phyloP scores from a whole-genome alignment of 306 rosid genomes.

The Urtica urens region DNA sequence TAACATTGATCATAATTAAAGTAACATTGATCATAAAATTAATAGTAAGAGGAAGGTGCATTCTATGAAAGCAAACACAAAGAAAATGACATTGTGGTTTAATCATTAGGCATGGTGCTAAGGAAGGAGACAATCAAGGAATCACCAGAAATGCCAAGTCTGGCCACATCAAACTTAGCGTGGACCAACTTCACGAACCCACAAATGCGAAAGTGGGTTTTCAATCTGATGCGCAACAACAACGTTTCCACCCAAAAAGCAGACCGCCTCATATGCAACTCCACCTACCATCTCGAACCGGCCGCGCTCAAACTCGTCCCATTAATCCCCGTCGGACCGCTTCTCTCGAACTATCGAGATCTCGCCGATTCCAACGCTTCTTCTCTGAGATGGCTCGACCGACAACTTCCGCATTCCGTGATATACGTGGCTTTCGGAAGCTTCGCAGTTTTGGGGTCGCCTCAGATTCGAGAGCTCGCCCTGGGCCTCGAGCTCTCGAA shows the following conservation, averaged over 20 bases:
- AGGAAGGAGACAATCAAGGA: conserved; percentile 2
- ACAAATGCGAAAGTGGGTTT: conserved; percentile 33
- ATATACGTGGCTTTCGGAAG: conserved; percentile 16
- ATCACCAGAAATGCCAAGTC: conserved; percentile 28
- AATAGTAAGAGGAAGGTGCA: too few relatives aligned
- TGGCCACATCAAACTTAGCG: conserved; percentile 34
- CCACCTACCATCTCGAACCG: conserved; percentile 42
- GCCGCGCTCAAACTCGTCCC: conserved; percentile 34
- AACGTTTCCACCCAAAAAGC: conserved; percentile 21
- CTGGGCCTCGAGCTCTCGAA: conserved; percentile 15
- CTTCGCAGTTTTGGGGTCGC: background rate
- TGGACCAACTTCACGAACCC: conserved; percentile 43
- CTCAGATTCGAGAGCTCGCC: conserved; percentile 16
- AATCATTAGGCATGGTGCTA: conserved; percentile 12
- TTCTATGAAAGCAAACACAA: too few relatives aligned
- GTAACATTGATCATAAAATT: too few relatives aligned
- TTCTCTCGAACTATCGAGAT: conserved; percentile 13
- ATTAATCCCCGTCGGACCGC: conserved; percentile 53
- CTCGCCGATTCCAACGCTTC: conserved; percentile 4
- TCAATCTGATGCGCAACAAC: conserved; percentile 39
- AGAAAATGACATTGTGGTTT: too few relatives aligned
- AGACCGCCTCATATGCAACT: conserved; percentile 58
- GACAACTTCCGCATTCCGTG: conserved; percentile 11
- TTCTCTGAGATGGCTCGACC: conserved; percentile 20
- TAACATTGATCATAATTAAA: too few relatives aligned